These are phyloP conservation scores for Phoenix roebelenii DNA, from an alignment of 176 grass and related monocot species.

Conservation along the genomic window DNA sequence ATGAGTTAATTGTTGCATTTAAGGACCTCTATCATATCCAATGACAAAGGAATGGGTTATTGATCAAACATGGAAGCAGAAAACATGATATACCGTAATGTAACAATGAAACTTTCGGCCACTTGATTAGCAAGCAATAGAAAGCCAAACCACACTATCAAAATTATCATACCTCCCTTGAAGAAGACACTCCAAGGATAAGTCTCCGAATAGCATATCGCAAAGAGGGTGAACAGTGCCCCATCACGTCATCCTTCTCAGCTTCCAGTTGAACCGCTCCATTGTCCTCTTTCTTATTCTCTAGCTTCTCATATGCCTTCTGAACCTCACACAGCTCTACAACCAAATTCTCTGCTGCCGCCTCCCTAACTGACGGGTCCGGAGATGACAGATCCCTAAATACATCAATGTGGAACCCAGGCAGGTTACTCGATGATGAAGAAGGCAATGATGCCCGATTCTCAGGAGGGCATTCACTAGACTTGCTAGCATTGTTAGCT, in stretches of 20 bases:
- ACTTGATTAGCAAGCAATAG: too few species aligned
- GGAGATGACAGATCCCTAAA: constrained; percentile 63
- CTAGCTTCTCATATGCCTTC: constrained; percentile 39
- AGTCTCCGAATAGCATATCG: constrained; percentile 77
- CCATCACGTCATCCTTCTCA: constrained; percentile 79
- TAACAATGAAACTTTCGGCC: too few species aligned
- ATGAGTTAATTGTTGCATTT: too few species aligned
- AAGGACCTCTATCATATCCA: too few species aligned
- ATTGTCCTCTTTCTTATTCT: constrained; percentile 20
- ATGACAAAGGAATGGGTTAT: too few species aligned
- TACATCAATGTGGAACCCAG: constrained; percentile 60
- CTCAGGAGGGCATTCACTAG: neutral
- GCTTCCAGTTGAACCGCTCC: constrained; percentile 46
- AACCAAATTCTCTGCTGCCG: constrained; percentile 42
- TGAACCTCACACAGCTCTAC: constrained; percentile 56
- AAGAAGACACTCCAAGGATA: constrained; percentile 82
- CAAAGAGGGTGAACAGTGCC: constrained; percentile 53
- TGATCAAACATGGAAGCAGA: too few species aligned
- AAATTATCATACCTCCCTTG: constrained; percentile 61
- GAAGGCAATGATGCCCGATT: neutral
- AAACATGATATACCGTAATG: too few species aligned
- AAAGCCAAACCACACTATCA: neutral
- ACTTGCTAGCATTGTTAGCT: constrained; percentile 1
- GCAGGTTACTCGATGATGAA: neutral
- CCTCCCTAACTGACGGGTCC: constrained; percentile 47